Conservation (phyloP, 1,284 basidiomycete species). For the Ustilago tritici region DNA sequence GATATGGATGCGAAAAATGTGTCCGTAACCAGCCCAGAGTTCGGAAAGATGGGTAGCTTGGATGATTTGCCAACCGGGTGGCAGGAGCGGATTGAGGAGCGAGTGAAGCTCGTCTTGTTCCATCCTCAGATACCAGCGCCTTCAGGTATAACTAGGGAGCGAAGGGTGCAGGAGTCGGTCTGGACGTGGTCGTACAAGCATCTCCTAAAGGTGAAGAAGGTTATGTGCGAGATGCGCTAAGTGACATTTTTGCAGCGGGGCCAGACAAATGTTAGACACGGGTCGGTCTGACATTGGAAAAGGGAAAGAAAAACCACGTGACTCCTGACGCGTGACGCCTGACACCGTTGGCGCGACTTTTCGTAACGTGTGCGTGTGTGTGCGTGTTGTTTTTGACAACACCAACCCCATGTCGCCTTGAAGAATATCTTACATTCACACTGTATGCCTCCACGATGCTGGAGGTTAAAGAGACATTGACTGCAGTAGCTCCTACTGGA, state of each 20-base stretch:
- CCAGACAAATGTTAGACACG: not conserved
- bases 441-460: not conserved
- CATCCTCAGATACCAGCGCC: not conserved
- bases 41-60: conserved; percentile 24
- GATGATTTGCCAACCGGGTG: conserved; percentile 8
- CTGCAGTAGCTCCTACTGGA: too few relatives aligned
- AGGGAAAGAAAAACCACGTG: conserved; percentile 17
- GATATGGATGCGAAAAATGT: conserved; percentile 38
- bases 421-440: too few relatives aligned
- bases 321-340: not conserved
- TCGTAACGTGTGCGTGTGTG: not conserved
- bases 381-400: conserved; percentile 1
- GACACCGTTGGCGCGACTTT: conserved; percentile 2
- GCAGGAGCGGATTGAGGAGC: conserved; percentile 18
- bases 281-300: not conserved
- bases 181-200: not conserved
- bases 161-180: not conserved
- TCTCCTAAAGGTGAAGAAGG: not conserved
- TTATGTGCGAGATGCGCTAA: not conserved
- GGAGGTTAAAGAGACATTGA: not conserved
- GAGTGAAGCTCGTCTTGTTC: conserved; percentile 12
- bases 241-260: conserved; percentile 10
- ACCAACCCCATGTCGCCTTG: not conserved
- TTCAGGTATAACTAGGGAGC: not conserved
- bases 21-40: conserved; percentile 54